phyloP scores from a whole-genome alignment of 306 rosid species.

The Cucurbita moschata region DNA sequence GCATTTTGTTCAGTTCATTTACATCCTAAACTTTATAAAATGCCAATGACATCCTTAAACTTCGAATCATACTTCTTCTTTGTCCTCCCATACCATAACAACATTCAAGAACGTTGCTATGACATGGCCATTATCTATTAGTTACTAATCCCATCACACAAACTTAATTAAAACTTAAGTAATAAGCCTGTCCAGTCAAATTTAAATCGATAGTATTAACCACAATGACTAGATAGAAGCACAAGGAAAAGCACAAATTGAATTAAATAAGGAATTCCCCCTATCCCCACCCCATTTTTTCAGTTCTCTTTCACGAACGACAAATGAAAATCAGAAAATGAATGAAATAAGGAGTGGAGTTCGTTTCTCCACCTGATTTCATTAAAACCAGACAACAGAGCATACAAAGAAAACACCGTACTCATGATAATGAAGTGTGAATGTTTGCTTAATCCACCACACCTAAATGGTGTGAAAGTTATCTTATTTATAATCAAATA shows the following conservation, averaged over 20 bases:
- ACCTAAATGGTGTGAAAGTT: too few species aligned
- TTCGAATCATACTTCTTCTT: too few species aligned
- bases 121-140: neutral
- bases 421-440: neutral
- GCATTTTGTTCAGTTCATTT: neutral
- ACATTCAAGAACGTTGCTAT: neutral
- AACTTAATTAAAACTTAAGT: neutral
- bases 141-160: neutral
- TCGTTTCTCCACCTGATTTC: neutral
- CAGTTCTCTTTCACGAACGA: neutral
- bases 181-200: neutral
- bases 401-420: neutral
- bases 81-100: neutral
- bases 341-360: neutral
- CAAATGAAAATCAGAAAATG: neutral
- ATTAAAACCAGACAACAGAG: neutral
- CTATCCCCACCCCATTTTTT: neutral
- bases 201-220: neutral
- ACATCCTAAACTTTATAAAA: neutral
- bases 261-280: neutral
- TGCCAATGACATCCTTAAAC: neutral
- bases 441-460: too few species aligned
- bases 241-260: neutral
- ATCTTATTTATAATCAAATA: too few species aligned
- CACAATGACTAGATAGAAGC: neutral